These are phyloP conservation scores for Diaporthe sp. DNA, from an alignment of 2,329 filamentous ascomycete species.

Conservation along the genomic window DNA sequence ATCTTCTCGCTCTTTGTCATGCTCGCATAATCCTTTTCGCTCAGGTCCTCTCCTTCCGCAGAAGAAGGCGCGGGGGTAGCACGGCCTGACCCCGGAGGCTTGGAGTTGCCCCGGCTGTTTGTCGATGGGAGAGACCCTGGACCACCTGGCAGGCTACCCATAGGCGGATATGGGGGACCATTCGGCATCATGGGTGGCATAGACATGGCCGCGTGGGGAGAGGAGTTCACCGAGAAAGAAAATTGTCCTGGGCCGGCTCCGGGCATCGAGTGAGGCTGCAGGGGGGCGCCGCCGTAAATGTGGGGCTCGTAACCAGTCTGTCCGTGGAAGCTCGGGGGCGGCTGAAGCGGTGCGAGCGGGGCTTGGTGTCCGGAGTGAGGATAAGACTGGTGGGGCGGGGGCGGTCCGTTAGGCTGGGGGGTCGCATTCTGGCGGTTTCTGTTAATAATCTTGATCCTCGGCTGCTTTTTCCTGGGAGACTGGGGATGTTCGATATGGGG, in stretches of 20 bases:
- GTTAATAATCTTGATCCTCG: constrained; percentile 33
- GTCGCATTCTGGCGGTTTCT: constrained; percentile 28
- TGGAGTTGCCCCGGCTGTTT: constrained; percentile 25
- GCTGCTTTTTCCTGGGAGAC: constrained; percentile 29
- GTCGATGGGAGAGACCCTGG: constrained; percentile 30
- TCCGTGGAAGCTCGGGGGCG: constrained; percentile 32
- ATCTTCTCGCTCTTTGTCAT: constrained; percentile 76
- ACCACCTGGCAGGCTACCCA: constrained; percentile 11
- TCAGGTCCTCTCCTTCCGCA: constrained; percentile 41
- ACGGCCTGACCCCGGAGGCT: constrained; percentile 46
- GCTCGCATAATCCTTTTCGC: constrained; percentile 66
- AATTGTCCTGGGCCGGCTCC: constrained; percentile 28
- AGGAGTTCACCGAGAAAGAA: constrained; percentile 29
- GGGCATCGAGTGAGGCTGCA: constrained; percentile 21
- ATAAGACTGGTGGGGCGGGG: constrained; percentile 3
- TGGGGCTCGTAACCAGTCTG: constrained; percentile 31
- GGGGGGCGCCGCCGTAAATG: constrained; percentile 15
- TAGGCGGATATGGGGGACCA: constrained; percentile 6
- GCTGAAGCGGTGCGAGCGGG: constrained; percentile 29
- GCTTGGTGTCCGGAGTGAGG: constrained; percentile 23
- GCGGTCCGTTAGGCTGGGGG: constrained; percentile 29
- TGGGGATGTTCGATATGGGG: constrained; percentile 25
- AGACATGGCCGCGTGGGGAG: constrained; percentile 24
- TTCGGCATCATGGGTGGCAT: constrained; percentile 31
- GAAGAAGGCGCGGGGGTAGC: constrained; percentile 37